Conservation (phyloP, 2,329 filamentous ascomycete species). For the Thielaviopsis populi region DNA sequence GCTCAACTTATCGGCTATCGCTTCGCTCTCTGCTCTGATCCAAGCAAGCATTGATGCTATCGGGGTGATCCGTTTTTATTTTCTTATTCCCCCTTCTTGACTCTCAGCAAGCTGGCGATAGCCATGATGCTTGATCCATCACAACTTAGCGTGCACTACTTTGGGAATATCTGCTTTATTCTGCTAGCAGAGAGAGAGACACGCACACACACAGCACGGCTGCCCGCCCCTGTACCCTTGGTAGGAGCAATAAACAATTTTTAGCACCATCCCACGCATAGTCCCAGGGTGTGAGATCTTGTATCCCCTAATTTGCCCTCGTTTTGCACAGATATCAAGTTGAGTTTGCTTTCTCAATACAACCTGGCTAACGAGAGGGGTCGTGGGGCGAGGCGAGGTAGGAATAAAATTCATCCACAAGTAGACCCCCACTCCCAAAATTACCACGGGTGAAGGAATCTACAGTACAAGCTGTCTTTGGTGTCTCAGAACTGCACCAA, state of each 20-base stretch:
- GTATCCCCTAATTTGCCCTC: background rate
- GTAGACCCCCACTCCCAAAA: background rate
- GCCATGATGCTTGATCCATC: background rate
- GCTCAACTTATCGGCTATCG: background rate
- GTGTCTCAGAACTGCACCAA: slow-evolving; percentile 1
- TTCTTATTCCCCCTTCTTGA: background rate
- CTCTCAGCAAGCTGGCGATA: background rate
- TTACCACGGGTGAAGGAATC: slow-evolving; percentile 2
- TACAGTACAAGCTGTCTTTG: background rate
- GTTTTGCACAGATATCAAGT: background rate
- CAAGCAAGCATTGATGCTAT: background rate
- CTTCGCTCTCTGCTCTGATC: background rate
- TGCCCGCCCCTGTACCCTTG: background rate
- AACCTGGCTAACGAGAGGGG: background rate
- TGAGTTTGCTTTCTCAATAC: background rate
- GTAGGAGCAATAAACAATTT: background rate
- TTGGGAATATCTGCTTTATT: background rate
- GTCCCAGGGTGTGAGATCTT: background rate
- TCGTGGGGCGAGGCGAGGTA: background rate
- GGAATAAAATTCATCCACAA: background rate
- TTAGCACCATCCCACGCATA: background rate
- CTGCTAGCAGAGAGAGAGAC: background rate
- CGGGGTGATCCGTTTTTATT: background rate
- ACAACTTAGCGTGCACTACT: background rate
- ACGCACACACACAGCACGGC: background rate